phyloP scores from a whole-genome alignment of 805 yeast genomes.

The Jamesozyma gamospora region DNA sequence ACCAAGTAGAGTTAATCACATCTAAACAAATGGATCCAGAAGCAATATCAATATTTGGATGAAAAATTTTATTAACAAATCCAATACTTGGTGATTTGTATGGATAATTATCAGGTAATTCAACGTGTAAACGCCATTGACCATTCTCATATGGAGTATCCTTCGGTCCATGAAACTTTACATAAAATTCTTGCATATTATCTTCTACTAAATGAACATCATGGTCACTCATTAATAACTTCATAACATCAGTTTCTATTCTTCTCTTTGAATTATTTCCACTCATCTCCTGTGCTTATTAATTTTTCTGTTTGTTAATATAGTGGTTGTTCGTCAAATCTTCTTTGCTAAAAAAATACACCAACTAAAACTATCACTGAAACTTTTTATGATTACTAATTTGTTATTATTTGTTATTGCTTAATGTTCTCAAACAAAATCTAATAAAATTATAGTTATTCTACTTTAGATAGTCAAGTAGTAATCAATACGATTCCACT shows the following conservation, averaged over 20 bases:
- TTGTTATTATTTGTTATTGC: too few species aligned
- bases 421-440: too few species aligned
- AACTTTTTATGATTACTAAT: too few species aligned
- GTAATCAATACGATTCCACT: too few species aligned
- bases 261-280: slow-evolving; percentile 29
- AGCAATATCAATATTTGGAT: slow-evolving; percentile 88
- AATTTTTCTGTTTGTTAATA: slow-evolving; percentile 1
- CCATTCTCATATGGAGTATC: slow-evolving; percentile 88
- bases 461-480: too few species aligned
- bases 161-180: slow-evolving; percentile 75
- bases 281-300: not conserved
- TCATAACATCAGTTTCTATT: slow-evolving; percentile 94
- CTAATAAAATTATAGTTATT: too few species aligned
- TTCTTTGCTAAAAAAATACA: too few species aligned
- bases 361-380: too few species aligned
- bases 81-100: slow-evolving; percentile 95
- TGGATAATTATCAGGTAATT: slow-evolving; percentile 90
- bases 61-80: slow-evolving; percentile 81
- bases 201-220: slow-evolving; percentile 78
- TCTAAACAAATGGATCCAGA: slow-evolving; percentile 91
- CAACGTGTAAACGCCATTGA: slow-evolving; percentile 83
- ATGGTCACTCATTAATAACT: slow-evolving; percentile 84
- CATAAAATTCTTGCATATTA: slow-evolving; percentile 76
- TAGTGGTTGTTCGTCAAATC: not conserved
- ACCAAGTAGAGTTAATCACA: slow-evolving; percentile 96